These are phyloP conservation scores for Boletus pseudo-olivaceus DNA, from an alignment of 768 basidiomycete genomes.

Conservation along the genomic window DNA sequence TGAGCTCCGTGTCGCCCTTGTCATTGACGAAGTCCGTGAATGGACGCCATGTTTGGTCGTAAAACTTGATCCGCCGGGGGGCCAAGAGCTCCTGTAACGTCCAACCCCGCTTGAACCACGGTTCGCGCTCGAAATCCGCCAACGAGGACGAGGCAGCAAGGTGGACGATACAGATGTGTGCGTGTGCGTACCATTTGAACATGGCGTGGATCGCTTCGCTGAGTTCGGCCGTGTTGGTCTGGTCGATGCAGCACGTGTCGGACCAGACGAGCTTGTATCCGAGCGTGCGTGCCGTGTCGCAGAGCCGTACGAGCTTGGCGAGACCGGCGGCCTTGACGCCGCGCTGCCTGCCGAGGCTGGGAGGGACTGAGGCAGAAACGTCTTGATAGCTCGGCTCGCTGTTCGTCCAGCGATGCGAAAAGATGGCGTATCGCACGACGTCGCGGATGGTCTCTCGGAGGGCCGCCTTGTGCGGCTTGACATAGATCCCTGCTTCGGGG, in stretches of 20 bases:
- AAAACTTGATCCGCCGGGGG: constrained; percentile 26
- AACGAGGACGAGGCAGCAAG: constrained; percentile 14
- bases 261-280: constrained; percentile 27
- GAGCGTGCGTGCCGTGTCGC: constrained; percentile 16
- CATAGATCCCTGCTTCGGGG: constrained; percentile 16
- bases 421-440: constrained; percentile 21
- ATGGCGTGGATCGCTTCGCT: constrained; percentile 31
- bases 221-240: constrained; percentile 24
- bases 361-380: background rate
- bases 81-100: constrained; percentile 28
- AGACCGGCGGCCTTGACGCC: constrained; percentile 1
- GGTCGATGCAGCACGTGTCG: constrained; percentile 32
- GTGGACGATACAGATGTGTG: constrained; percentile 29
- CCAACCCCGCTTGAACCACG: constrained; percentile 28
- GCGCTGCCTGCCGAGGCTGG: constrained; percentile 1
- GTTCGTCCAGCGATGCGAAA: constrained; percentile 25
- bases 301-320: constrained; percentile 19
- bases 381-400: constrained; percentile 24
- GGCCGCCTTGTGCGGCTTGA: constrained; percentile 10
- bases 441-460: constrained; percentile 17
- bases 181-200: constrained; percentile 31
- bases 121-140: constrained; percentile 16
- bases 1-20: constrained; percentile 6
- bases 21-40: constrained; percentile 16
- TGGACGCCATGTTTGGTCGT: constrained; percentile 18